These are phyloP conservation scores for Leishmania turanica DNA, from an alignment of 208 protist species.

Conservation along the genomic window DNA sequence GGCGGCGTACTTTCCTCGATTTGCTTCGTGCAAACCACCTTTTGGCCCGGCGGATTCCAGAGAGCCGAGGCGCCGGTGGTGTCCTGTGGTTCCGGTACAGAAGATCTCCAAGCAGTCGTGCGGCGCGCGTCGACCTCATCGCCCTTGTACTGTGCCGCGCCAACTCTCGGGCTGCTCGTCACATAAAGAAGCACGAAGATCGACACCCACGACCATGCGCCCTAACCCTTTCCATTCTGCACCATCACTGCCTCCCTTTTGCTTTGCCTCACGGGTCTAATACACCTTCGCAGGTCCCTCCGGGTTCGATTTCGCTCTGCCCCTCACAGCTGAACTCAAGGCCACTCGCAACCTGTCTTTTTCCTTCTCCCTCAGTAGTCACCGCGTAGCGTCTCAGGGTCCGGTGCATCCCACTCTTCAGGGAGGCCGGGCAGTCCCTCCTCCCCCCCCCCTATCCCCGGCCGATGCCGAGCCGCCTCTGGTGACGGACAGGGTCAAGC, in stretches of 20 bases:
- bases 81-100: background rate
- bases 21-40: too few relatives aligned
- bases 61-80: background rate
- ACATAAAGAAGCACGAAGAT: background rate
- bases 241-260: background rate
- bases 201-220: background rate
- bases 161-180: background rate
- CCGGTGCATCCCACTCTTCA: background rate
- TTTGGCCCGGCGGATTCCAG: background rate
- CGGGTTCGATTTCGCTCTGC: background rate
- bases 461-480: background rate
- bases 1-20: background rate
- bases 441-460: background rate
- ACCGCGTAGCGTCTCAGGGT: background rate
- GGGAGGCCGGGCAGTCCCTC: background rate
- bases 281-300: background rate
- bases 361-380: background rate
- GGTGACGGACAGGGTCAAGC: background rate
- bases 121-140: background rate
- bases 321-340: background rate
- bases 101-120: too few relatives aligned
- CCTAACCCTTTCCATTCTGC: background rate
- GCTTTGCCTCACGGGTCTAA: background rate
- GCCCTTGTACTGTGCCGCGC: background rate
- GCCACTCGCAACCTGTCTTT: background rate